Percentiles rank a stretch among this genome's conserved stretches.
Conservation (phyloP, 2,329 filamentous ascomycete genomes). For the Aspergillus bombycis region DNA sequence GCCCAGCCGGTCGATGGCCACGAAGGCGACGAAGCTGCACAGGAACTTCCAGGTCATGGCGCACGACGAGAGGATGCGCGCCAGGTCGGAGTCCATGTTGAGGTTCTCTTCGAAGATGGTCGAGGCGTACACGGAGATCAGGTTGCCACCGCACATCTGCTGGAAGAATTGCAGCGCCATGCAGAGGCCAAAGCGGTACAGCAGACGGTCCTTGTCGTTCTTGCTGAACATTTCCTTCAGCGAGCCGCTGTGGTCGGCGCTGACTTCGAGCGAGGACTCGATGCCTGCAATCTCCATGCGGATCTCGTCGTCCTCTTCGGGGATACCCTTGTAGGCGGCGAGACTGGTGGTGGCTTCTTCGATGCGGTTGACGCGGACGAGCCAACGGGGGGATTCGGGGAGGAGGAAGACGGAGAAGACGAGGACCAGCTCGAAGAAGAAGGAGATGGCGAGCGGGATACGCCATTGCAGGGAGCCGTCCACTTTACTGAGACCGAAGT, state of each 20-base stretch:
- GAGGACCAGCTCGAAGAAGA: constrained; percentile 56
- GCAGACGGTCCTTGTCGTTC: constrained; percentile 23
- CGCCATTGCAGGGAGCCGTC: constrained; percentile 52
- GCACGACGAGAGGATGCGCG: constrained; percentile 47
- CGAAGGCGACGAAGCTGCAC: constrained; percentile 54
- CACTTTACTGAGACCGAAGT: constrained; percentile 52
- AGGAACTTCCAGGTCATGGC: constrained; percentile 62
- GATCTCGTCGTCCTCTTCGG: constrained; percentile 14
- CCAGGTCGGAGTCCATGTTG: constrained; percentile 17
- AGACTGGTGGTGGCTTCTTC: constrained; percentile 20
- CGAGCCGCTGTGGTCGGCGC: constrained; percentile 14
- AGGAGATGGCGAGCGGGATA: constrained; percentile 59
- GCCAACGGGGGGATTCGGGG: constrained; percentile 51
- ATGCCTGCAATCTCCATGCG: constrained; percentile 24
- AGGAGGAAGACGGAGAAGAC: constrained; percentile 49
- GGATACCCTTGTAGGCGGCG: constrained; percentile 20
- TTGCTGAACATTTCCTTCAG: constrained; percentile 23
- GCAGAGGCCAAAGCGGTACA: constrained; percentile 26
- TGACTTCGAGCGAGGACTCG: constrained; percentile 22
- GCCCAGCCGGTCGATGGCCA: constrained; percentile 56
- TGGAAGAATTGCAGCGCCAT: constrained; percentile 24
- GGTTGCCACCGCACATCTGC: constrained; percentile 24
- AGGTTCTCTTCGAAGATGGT: constrained; percentile 24
- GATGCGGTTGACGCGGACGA: constrained; percentile 23
- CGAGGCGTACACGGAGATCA: constrained; percentile 22